Evolutionary conservation across 2,329 filamentous ascomycete genomes (phyloP), one percentile per base, ranked within the genome.

Genomic region (Penicillium sp.): DNA sequence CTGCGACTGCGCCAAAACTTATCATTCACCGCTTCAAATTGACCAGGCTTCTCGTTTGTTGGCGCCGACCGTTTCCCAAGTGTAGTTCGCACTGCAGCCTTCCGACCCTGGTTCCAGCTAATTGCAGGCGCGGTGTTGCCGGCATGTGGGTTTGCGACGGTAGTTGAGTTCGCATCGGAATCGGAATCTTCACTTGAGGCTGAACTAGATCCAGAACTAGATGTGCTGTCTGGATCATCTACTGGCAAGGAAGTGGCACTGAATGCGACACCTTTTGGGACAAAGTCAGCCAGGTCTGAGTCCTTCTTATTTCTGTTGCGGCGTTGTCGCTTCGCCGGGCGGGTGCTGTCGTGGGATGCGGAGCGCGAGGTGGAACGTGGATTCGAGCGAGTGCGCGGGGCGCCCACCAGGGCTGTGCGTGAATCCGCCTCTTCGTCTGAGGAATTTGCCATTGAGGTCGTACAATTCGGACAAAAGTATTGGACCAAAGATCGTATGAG

Each of bases 61-160:
- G 56, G 56, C 2, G 61, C 53, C 15, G 58, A 60, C 34, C 67
- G 64, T 51, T 65, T 65, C 29, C 71, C 67, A 50, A 79, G 71
- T 1, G 73, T 73, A 16, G 75, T 80, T 38, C 77, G 68, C 44
- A 79, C 70, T 9, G 70, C 68, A 41, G 67, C 68, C 46, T 74
- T 75, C 25, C 71, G 72, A 21, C 72, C 72, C 54, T 75, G 70
- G 48, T 80, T 79, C 77, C 77, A 79, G 52, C 70, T 75, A n/a
- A 71, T 67, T 1, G 67, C 65, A 10, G 69, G 68, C 25, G 65
- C 60, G 13, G 65, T 67, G 48, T 50, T 65, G 34, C 60, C 63
- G 6, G 58, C 58, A 45, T 67, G 58, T 16, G 60, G 60, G 47
- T 66, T 61, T 37, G 46, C 57, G 21, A 56, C 37, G 6, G 50